Base-by-base conservation (phyloP, 768 basidiomycete genomes). In the Phaeotremella fagi region DNA sequence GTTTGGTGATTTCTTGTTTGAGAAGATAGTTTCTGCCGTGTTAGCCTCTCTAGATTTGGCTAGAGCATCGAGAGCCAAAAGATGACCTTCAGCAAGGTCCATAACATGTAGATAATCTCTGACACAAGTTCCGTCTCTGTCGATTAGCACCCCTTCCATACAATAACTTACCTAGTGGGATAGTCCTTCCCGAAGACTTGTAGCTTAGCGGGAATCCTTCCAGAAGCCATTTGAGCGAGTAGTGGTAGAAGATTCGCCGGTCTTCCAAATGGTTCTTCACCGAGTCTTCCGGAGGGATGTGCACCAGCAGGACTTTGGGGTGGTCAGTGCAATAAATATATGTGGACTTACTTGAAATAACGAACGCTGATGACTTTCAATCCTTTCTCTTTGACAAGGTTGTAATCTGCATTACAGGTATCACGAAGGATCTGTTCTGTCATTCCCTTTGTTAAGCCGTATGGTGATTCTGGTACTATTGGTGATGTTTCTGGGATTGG, bases 131-230 rank as follows among this genome's bases (percentile, higher is more conserved):
- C 94, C 94, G 70, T 98, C 94, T 31, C 88, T 88, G 59, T 5
- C 44, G 31, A 52, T 33, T 43, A 36, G 20, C 22, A 6, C 41
- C 33, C 25, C 24, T 26, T 22, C 26, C 14, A 43, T 24, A 23
- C 27, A 25, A 35, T 16, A 16, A 59, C 84, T 66, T 62, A 90
- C 86, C 81, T 83, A 0, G 95, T 99, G 20, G 92, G 90, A 75
- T 95, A 99, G 75, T 99, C 90, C 70, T 94, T 87, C 25, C 95
- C 94, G 69, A 98, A 99, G 3, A 99, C 87, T 69, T 87, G 85
- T 52, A 79, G 57, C 23, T 61, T 57, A 31, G 80, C 81, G 18
- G 85, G 84, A 60, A 90, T 82, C 45, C 90, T 84, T 26, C 94
- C 95, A 50, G 90, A 77, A 4, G 95, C 92, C 82, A 97, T 95